Base-by-base conservation (phyloP, 2,329 filamentous ascomycete genomes). In the Bipolaris oryzae region DNA sequence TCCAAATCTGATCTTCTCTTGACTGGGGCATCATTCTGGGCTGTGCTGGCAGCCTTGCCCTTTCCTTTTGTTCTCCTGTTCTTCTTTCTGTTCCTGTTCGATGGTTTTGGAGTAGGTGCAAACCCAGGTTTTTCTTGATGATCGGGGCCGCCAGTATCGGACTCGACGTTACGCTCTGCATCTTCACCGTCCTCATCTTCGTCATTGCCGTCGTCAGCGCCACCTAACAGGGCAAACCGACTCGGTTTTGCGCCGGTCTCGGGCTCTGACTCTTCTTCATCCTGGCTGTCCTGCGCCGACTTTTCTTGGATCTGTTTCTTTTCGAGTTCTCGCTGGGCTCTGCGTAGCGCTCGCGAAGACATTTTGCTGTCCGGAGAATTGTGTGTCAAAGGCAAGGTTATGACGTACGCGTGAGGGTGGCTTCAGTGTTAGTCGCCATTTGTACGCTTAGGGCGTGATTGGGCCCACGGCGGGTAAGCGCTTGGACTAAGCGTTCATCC, bases 341-440 rank as follows among this genome's bases (percentile, higher is more conserved):
- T 86, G 23, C 87, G 82, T 51, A 89, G 75, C n/a, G 87, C 86
- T 62, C 87, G 82, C 16, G 86, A 85, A 41, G 87, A 89, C 87
- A 89, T 44, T 34, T 47, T 16, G 25, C 18, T 23, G 13, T n/a
- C 23, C 20, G 23, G 35, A 60, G 56, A 60, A 50, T 62, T 53
- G 54, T 31, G 25, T 37, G 37, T 41, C 44, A 33, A 56, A 34
- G 48, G 58, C 48, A 49, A 57, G 37, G 63, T 50, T 60, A 63
- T 69, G 64, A 64, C 60, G 67, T 63, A 51, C 57, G 50, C 33
- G 52, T 50, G 18, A 57, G 52, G 51, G 53, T 55, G 20, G 20
- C 53, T 54, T 48, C 28, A 45, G 28, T 39, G 46, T 45, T 53
- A 54, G 28, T 49, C 48, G 48, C 38, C 48, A 57, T 64, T 50